A percentile compares a stretch with the other conserved stretches of the same genome.
phyloP scores from a whole-genome alignment of 345 rosid species.

The Fremontodendron californicum region DNA sequence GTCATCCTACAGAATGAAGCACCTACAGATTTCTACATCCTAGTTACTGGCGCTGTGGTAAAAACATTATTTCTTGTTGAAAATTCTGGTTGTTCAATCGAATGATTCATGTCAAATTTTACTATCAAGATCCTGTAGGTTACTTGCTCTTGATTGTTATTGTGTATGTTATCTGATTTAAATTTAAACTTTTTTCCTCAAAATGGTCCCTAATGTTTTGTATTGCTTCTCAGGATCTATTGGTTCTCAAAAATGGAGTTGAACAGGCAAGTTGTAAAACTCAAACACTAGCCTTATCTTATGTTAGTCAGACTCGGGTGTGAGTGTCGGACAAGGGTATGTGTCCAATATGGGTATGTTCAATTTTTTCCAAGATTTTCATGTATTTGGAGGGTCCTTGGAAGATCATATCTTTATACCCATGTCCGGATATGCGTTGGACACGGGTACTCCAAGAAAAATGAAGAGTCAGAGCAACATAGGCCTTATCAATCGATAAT shows the following conservation, averaged over 20 bases:
- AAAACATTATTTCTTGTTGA: constrained; percentile 2
- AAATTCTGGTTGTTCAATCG: background rate
- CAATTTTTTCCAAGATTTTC: no score
- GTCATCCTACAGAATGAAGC: constrained; percentile 84
- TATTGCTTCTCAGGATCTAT: constrained; percentile 44
- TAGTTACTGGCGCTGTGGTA: constrained; percentile 75
- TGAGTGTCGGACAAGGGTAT: no score
- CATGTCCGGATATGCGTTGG: no score
- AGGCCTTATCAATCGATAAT: background rate
- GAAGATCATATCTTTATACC: no score
- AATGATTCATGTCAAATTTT: background rate
- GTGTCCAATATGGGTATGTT: no score
- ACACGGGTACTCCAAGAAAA: no score
- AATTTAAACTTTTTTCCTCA: background rate
- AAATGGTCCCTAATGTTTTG: constrained; percentile 3
- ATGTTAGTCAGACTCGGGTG: no score
- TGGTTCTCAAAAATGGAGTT: constrained; percentile 39
- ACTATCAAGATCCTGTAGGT: background rate
- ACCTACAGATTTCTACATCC: constrained; percentile 73
- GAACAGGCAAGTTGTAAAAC: constrained; percentile 46
- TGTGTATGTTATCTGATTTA: no score
- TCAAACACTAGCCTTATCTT: background rate
- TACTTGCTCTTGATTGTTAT: background rate
- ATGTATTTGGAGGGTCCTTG: no score
- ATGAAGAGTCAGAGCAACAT: no score